A percentile compares a stretch with the other conserved stretches of the same genome.
These are phyloP conservation scores for Amphichorda felina DNA, from an alignment of 2,329 filamentous ascomycete genomes.

Conservation along the genomic window DNA sequence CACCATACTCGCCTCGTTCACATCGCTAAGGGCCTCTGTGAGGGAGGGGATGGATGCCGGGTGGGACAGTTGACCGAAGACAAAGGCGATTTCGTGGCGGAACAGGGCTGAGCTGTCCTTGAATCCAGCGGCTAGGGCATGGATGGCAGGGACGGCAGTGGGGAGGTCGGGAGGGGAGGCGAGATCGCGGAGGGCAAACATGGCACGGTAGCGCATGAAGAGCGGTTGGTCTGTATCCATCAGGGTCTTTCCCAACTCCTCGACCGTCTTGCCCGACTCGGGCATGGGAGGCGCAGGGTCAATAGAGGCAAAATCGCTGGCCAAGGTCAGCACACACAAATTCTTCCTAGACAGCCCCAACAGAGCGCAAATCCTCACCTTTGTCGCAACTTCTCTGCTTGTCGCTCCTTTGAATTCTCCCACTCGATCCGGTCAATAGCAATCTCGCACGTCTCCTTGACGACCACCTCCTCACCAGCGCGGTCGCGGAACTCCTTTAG, in stretches of 20 bases:
- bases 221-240: constrained; percentile 70
- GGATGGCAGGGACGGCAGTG: constrained; percentile 77
- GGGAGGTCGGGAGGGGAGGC: constrained; percentile 86
- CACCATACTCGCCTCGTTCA: constrained; percentile 86
- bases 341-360: constrained; percentile 7
- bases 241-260: constrained; percentile 62
- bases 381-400: constrained; percentile 65
- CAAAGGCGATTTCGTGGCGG: constrained; percentile 95
- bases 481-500: constrained; percentile 65
- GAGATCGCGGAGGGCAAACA: constrained; percentile 94
- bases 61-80: constrained; percentile 92
- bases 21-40: constrained; percentile 63
- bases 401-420: constrained; percentile 66
- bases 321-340: constrained; percentile 13
- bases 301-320: constrained; percentile 86
- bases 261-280: constrained; percentile 55
- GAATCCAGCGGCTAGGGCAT: constrained; percentile 76
- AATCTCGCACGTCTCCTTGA: constrained; percentile 95
- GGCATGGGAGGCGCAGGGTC: constrained; percentile 88
- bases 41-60: constrained; percentile 93
- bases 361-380: constrained; percentile 52
- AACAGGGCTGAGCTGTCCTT: constrained; percentile 82
- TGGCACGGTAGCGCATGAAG: constrained; percentile 90
- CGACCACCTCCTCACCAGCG: constrained; percentile 61
- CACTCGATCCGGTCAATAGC: constrained; percentile 89